A percentile compares a stretch with the other conserved stretches of the same genome.
Conservation (phyloP, 75 land plant genomes). For the Azolla pinnata region DNA sequence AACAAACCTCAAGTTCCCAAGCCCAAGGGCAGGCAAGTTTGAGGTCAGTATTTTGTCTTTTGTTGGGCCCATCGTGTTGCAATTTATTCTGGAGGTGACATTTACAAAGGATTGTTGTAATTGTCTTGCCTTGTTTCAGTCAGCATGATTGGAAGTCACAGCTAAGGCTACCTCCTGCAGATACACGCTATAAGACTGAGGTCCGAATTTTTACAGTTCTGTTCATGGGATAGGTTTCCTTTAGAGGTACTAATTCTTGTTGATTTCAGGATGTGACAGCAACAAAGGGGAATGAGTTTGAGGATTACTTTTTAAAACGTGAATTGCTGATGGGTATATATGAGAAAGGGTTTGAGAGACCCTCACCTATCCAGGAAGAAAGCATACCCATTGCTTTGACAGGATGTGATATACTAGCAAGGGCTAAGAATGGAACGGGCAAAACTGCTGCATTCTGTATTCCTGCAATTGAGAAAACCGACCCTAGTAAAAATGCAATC, state of each 20-base stretch:
- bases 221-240: not conserved
- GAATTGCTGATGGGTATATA: constrained; percentile 95
- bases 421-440: constrained; percentile 95
- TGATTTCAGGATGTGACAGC: constrained; percentile 85
- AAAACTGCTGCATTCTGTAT: constrained; percentile 94
- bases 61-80: too few relatives aligned
- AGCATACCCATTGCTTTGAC: constrained; percentile 94
- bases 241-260: not conserved
- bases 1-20: too few relatives aligned
- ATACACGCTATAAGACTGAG: constrained; percentile 85
- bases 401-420: constrained; percentile 88
- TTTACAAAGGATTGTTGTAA: too few relatives aligned
- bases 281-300: constrained; percentile 96
- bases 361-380: constrained; percentile 94
- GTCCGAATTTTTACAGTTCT: constrained; percentile 25
- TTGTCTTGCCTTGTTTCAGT: too few relatives aligned
- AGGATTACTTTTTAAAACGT: constrained; percentile 90
- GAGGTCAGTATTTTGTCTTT: too few relatives aligned
- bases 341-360: constrained; percentile 95
- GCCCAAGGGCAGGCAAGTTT: too few relatives aligned
- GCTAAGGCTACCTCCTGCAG: constrained; percentile 60
- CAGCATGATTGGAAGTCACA: constrained; percentile 81
- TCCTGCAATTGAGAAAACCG: constrained; percentile 90
- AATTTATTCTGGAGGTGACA: too few relatives aligned
- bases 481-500: constrained; percentile 76